Conservation (phyloP, 768 basidiomycete genomes). For the Lentinula detonsa region DNA sequence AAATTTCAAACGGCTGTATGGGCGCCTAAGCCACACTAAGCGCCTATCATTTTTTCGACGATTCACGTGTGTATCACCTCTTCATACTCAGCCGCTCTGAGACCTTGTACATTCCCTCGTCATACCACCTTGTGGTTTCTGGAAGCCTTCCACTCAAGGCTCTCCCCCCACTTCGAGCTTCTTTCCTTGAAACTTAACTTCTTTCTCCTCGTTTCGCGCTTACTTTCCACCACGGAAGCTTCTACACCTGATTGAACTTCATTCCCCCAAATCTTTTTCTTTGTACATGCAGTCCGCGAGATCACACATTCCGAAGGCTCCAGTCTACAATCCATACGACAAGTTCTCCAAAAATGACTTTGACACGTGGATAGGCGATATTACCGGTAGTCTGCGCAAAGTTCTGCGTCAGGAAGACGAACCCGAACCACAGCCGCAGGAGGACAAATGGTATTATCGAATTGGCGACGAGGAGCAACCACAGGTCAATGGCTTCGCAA, state of each 20-base stretch:
- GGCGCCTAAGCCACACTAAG: background rate
- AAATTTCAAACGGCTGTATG: no score
- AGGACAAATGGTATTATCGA: constrained; percentile 1
- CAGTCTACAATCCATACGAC: constrained; percentile 68
- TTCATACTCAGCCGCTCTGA: background rate
- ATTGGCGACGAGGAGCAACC: background rate
- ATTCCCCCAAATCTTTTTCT: background rate
- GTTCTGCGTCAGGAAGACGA: constrained; percentile 42
- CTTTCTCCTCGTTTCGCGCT: no score
- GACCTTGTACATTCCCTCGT: background rate
- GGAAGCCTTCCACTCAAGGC: background rate
- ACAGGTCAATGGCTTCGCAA: background rate
- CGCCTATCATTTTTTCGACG: background rate
- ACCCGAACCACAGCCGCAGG: constrained; percentile 12
- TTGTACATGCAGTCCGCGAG: background rate
- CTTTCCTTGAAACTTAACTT: background rate
- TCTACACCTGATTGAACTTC: no score
- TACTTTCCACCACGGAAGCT: no score
- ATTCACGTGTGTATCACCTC: background rate
- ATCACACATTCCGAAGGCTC: constrained; percentile 27
- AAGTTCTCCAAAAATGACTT: constrained; percentile 65
- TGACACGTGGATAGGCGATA: constrained; percentile 63
- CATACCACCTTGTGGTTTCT: no score
- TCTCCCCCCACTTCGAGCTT: background rate
- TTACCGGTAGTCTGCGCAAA: constrained; percentile 49